Base-by-base conservation (phyloP, 108 stramenopile genomes). In the Phaeodactylum tricornutum region DNA sequence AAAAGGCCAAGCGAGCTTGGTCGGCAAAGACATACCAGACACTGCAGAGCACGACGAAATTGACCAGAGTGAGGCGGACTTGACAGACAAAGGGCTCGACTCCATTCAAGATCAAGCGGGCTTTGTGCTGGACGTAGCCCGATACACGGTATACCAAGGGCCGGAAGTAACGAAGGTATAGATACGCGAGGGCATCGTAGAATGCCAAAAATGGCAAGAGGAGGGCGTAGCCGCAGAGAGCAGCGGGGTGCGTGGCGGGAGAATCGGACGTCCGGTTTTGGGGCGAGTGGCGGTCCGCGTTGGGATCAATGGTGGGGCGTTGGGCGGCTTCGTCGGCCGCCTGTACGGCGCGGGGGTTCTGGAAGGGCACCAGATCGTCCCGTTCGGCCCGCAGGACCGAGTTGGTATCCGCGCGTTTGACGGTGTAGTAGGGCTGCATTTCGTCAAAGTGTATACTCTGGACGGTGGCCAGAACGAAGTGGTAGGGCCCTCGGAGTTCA, bases 381-480 rank as follows among this genome's bases (percentile, higher is more conserved):
- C 74, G 50, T 58, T 85, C 77, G 1, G 79, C 81, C 6, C 84
- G 57, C 41, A 84, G 84, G 16, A 68, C 51, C 11, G 60, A 45
- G 6, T 62, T 62, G 21, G 68, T 72, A 51, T 90, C 84, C 19
- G 40, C 62, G 43, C 88, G 67, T 11, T 50, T 28, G 1, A 90
- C 80, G 6, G 84, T 84, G 50, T 81, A 85, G 49, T 81, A 86
- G 19, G 58, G 68, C 25, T 62, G 61, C 57, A 79, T 63, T 52
- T 83, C 84, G 21, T 67, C 77, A 52, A 77, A 84, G 51, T 83
- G 88, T 19, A 86, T 71, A 20, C 50, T 55, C 20, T 53, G 67
- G 33, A 86, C 79, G 5, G 59, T 61, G 12, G 71, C 70, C 29
- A 85, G 36, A 31, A 84, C 52, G 59, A 74, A 90, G 0, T 46